Evolutionary conservation across 129 eudicot genomes (phyloP).

Genomic region (Saussurea involucrata): DNA sequence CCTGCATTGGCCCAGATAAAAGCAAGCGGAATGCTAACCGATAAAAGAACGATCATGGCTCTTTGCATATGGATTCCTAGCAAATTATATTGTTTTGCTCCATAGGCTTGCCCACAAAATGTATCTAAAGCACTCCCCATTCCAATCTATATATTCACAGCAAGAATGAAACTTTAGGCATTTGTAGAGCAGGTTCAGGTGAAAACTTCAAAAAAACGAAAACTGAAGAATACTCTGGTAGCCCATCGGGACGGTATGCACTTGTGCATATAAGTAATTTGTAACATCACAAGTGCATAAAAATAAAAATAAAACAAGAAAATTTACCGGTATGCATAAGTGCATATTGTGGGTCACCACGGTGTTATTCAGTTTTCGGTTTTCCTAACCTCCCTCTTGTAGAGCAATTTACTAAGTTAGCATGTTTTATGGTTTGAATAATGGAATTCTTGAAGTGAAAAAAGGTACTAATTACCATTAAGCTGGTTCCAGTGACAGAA

Average conservation of each 20-base stretch:
- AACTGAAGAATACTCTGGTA: too few species aligned
- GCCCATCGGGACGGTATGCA: too few species aligned
- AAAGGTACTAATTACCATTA: constrained; percentile 36
- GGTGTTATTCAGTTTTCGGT: too few species aligned
- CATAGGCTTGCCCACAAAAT: constrained; percentile 73
- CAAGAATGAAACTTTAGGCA: background rate
- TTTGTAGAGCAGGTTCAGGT: background rate
- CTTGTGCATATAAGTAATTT: too few species aligned
- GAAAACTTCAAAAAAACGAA: too few species aligned
- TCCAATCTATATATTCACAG: constrained; percentile 37
- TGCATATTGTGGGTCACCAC: too few species aligned
- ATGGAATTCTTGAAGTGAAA: background rate
- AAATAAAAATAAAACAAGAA: too few species aligned
- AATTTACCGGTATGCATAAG: too few species aligned
- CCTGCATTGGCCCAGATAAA: constrained; percentile 64
- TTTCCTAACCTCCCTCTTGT: too few species aligned
- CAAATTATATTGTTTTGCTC: constrained; percentile 65
- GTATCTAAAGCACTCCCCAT: constrained; percentile 72
- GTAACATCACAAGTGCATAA: too few species aligned
- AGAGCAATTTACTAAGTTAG: too few species aligned
- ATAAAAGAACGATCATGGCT: constrained; percentile 63
- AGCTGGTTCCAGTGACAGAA: constrained; percentile 70
- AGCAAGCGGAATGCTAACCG: constrained; percentile 62
- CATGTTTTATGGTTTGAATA: background rate
- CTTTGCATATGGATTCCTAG: constrained; percentile 69